Evolutionary conservation across 2,329 filamentous ascomycete genomes (phyloP), one percentile per base, ranked within the genome.

Genomic region (Thielaviopsis populi): DNA sequence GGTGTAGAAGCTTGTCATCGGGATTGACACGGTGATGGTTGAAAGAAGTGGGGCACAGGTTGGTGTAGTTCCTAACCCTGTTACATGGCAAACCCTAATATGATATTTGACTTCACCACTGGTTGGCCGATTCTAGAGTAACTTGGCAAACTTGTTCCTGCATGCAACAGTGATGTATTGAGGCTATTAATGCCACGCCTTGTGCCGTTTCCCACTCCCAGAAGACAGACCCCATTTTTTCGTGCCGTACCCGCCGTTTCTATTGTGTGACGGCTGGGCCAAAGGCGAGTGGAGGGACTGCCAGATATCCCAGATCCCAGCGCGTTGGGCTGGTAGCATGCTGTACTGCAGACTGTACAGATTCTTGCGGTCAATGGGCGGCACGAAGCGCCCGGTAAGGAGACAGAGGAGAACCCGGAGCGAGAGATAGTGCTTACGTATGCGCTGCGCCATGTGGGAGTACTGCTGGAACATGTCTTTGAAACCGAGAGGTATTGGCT

Each of bases 401-500:
- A 99, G 84, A 70, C 90, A 94, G 46, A 96, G 80, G 59, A 97
- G 82, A 22, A 99, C 95, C 15, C 86, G 83, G 0, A 90, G 90
- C 0, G 91, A 92, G 53, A 97, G 80, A 73, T 99, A 99, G 75
- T 99, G 94, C 73, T 95, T 96, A 65, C 90, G 86, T 67, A 99
- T 89, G 59, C 94, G 89, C 67, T 89, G 84, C 33, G 88, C 91
- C 70, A 99, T 89, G 73, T 96, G 91, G 71, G 95, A 96, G 75
- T 99, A 99, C 71, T 97, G 91, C 66, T 95, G 84, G 74, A 99
- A 97, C 84, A 97, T 97, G 70, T 88, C 89, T n/a, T 86, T 83
- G 68, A 97, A 88, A 2, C 89, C 85, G 6, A 99, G 82, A 1
- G 94, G 92, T 6, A 96, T 88, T 2, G 92, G 92, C 86, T 94